Percentiles rank a stretch among this genome's conserved stretches.
Conservation (phyloP, 2,329 filamentous ascomycete species). For the Exophiala viscosa region DNA sequence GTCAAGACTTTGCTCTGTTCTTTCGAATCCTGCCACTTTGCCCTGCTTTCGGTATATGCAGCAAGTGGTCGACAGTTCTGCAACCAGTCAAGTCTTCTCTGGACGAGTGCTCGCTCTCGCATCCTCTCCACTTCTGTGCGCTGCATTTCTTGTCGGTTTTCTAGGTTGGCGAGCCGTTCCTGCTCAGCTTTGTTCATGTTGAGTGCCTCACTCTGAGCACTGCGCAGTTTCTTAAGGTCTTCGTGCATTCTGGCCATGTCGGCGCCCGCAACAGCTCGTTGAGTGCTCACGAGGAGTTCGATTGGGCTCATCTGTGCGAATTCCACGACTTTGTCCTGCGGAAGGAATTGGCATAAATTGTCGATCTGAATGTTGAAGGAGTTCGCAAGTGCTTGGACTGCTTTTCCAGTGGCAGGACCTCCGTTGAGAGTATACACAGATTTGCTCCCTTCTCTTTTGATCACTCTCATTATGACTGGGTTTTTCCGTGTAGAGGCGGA, state of each 20-base stretch:
- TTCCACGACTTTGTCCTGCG: constrained; percentile 91
- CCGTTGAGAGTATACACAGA: constrained; percentile 76
- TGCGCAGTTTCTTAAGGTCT: constrained; percentile 66
- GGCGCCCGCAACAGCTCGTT: constrained; percentile 78
- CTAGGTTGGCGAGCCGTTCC: constrained; percentile 63
- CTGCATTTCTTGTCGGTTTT: constrained; percentile 69
- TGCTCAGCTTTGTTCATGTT: constrained; percentile 55
- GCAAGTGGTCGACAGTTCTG: constrained; percentile 63
- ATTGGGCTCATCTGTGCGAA: constrained; percentile 81
- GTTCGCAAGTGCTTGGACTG: constrained; percentile 64
- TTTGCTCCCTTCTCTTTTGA: constrained; percentile 77
- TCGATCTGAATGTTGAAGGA: constrained; percentile 89
- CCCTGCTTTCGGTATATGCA: constrained; percentile 57
- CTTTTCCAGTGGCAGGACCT: constrained; percentile 56
- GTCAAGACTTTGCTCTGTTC: constrained; percentile 53
- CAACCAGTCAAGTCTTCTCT: constrained; percentile 62
- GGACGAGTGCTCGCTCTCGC: constrained; percentile 67
- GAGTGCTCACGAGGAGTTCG: constrained; percentile 77
- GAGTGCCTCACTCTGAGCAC: constrained; percentile 63
- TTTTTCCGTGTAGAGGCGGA: constrained; percentile 50
- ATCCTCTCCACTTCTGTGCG: constrained; percentile 80
- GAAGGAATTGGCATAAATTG: constrained; percentile 94
- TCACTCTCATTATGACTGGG: constrained; percentile 68
- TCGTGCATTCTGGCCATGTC: constrained; percentile 78
- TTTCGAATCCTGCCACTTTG: constrained; percentile 52